These are phyloP conservation scores for Colletotrichum kahawae DNA, from an alignment of 2,329 filamentous ascomycete species.

Conservation along the genomic window DNA sequence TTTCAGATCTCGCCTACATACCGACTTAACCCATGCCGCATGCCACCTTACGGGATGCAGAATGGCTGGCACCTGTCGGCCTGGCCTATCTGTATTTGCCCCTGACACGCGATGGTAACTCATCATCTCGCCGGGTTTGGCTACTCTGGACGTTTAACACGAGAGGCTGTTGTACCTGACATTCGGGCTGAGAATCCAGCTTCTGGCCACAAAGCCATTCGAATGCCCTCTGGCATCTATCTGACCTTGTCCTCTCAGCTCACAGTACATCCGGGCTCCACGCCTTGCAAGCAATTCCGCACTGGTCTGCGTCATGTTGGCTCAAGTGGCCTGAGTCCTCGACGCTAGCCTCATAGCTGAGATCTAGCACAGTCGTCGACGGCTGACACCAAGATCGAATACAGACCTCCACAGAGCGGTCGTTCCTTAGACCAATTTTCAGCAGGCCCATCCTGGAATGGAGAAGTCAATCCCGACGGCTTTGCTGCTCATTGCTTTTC, in stretches of 20 bases:
- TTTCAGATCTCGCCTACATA: slow-evolving; percentile 19
- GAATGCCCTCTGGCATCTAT: not conserved
- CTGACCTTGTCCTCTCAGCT: not conserved
- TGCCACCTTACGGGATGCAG: not conserved
- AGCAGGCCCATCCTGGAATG: not conserved
- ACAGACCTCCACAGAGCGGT: not conserved
- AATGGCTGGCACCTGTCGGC: not conserved
- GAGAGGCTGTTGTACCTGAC: not conserved
- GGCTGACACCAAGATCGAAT: not conserved
- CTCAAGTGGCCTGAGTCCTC: not conserved
- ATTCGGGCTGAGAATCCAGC: not conserved
- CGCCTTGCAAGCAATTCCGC: not conserved
- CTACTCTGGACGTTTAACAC: not conserved
- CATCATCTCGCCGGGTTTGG: slow-evolving; percentile 2
- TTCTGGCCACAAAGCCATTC: not conserved
- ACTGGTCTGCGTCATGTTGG: not conserved
- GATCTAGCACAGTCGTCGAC: not conserved
- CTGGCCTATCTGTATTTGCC: not conserved
- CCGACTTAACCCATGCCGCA: not conserved
- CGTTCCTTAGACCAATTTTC: not conserved
- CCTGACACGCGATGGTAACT: not conserved
- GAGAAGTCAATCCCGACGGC: not conserved
- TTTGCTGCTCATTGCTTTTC: not conserved
- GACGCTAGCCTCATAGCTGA: not conserved
- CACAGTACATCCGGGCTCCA: not conserved